Percentiles rank a stretch among this genome's conserved stretches.
Evolutionary conservation across 345 rosid species (phyloP).

Genomic region (Arabidopsis thaliana): DNA sequence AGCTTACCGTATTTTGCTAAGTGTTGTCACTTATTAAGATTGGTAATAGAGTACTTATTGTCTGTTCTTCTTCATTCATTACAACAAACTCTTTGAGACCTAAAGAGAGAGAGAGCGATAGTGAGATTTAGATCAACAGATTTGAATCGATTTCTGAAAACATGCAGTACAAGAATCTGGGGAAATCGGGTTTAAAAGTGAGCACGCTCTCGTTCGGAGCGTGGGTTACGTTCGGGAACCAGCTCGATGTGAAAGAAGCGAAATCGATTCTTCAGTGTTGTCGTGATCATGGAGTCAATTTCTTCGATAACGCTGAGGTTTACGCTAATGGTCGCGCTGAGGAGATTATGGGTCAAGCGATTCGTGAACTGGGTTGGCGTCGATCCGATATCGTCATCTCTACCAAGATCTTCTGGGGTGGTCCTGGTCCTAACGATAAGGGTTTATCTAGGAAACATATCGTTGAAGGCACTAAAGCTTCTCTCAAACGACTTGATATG

Average conservation of each 20-base stretch:
- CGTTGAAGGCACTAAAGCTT: slow-evolving; percentile 91
- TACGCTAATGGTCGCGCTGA: slow-evolving; percentile 97
- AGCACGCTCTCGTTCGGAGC: slow-evolving; percentile 92
- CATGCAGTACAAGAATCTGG: slow-evolving; percentile 93
- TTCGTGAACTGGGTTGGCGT: slow-evolving; percentile 98
- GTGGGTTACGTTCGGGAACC: slow-evolving; percentile 98
- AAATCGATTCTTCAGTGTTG: slow-evolving; percentile 92
- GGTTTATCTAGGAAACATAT: slow-evolving; percentile 91
- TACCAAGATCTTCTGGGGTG: slow-evolving; percentile 99
- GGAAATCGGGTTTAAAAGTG: slow-evolving; percentile 88
- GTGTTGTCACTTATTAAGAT: slow-evolving; percentile 8
- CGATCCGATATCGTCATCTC: slow-evolving; percentile 89
- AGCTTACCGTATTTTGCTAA: background rate
- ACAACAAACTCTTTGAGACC: slow-evolving; percentile 1
- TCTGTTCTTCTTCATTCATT: background rate
- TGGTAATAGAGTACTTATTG: background rate
- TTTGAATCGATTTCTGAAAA: background rate
- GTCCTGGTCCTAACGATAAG: slow-evolving; percentile 93
- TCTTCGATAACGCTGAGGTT: slow-evolving; percentile 99
- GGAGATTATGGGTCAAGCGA: slow-evolving; percentile 99
- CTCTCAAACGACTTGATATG: slow-evolving; percentile 90
- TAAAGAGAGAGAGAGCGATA: background rate
- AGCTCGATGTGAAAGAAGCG: slow-evolving; percentile 95
- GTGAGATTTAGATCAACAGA: slow-evolving; percentile 16
- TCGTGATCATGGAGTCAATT: slow-evolving; percentile 89